Evolutionary conservation across 495 filamentous ascomycete species (phyloP), one percentile per base, ranked within the genome.

Genomic region (Pyronema omphalodes): DNA sequence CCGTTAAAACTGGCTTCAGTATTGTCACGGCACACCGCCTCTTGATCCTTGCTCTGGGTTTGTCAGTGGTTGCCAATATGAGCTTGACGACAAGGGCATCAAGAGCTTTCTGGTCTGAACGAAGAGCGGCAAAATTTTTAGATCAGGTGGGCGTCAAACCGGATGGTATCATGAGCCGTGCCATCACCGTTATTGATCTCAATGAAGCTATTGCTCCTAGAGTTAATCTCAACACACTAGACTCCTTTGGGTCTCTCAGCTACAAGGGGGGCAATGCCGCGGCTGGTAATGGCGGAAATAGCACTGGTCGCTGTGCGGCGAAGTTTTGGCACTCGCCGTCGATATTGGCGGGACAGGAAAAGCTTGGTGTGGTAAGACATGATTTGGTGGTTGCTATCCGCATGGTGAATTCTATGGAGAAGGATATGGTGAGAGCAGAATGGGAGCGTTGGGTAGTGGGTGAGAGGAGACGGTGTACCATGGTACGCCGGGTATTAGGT

Each of bases 341-440:
- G 23, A 29, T 51, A 17, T 4, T 3, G 18, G 29, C 11, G 3
- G 48, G 48, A 11, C 75, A 88, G 6, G 82, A 93, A 68, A 75
- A 81, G 36, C 77, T 98, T 1, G 91, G 83, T 8, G 67, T 75
- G 9, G 89, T 94, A 66, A 76, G 91, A n/a, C 86, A 98, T 63
- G 86, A 96, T 61, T 73, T 96, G 17, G 71, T 96, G 1, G 88
- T 98, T 5, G 87, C 88, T 12, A 76, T 96, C 69, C 80, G 88
- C 6, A 76, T 95, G 3, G 80, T 98, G 49, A 94, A 96, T 65
- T 80, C 74, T 43, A 78, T 96, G 8, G 91, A 98, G 70, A 69
- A 72, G 50, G 89, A 95, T 65, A 80, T 93, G 63, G 57, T 96
- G 53, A 73, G 76, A 53, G 81, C 77, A 2, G 88, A 95, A 69